phyloP scores from a whole-genome alignment of 352 stramenopile genomes.

The Pythium guiyangense region DNA sequence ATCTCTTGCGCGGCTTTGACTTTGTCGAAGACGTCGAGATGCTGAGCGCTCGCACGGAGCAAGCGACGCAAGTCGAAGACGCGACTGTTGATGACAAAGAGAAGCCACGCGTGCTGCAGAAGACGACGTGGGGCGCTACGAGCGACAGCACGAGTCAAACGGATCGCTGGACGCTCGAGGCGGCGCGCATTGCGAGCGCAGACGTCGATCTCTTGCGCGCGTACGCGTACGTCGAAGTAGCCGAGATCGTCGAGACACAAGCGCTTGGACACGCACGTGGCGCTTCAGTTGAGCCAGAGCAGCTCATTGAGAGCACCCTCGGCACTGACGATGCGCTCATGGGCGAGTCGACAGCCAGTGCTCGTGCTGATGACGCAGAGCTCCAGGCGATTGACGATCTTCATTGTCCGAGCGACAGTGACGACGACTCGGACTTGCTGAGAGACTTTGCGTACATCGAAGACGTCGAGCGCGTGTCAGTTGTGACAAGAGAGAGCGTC shows the following conservation, averaged over 20 bases:
- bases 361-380: neutral
- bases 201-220: constrained; percentile 10
- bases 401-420: neutral
- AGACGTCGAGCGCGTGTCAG: constrained; percentile 9
- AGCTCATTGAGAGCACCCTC: neutral
- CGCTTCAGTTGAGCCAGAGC: neutral
- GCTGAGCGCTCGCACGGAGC: neutral
- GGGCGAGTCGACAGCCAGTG: neutral
- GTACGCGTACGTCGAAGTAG: constrained; percentile 19
- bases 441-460: constrained; percentile 34
- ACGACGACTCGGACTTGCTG: constrained; percentile 19
- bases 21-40: constrained; percentile 22
- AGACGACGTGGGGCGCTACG: constrained; percentile 3
- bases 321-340: neutral
- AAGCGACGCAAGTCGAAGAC: neutral
- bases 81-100: neutral
- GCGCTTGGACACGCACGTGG: neutral
- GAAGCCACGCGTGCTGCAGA: neutral
- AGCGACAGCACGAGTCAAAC: constrained; percentile 12
- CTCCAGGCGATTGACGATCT: neutral
- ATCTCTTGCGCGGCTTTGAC: constrained; percentile 24
- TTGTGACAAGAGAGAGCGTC: neutral
- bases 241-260: neutral
- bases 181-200: neutral
- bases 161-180: neutral